phyloP scores from a whole-genome alignment of 2,329 filamentous ascomycete genomes.

The Hypoxylon sp. region DNA sequence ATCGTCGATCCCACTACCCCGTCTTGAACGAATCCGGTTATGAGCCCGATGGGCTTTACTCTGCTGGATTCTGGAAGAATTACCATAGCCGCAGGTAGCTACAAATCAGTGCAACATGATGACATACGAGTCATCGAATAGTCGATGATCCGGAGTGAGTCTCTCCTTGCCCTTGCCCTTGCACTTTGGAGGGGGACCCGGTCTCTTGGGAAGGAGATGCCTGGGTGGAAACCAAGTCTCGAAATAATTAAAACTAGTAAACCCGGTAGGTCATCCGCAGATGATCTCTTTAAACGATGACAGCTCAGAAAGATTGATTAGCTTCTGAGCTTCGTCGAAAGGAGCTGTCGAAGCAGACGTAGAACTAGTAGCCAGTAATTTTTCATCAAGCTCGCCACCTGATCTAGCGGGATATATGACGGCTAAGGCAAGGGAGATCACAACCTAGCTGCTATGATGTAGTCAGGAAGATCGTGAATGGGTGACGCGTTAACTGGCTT shows the following conservation, averaged over 20 bases:
- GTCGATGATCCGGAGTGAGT: constrained; percentile 6
- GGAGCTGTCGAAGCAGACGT: constrained; percentile 10
- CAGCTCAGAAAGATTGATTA: not conserved
- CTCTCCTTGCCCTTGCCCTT: not conserved
- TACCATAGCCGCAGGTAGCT: constrained; percentile 32
- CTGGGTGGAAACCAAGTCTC: constrained; percentile 8
- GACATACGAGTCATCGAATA: constrained; percentile 23
- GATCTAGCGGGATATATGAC: constrained; percentile 2
- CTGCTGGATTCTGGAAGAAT: constrained; percentile 38
- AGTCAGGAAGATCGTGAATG: constrained; percentile 27
- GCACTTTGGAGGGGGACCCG: not conserved
- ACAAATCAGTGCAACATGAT: constrained; percentile 28
- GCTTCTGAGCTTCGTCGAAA: constrained; percentile 6
- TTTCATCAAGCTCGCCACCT: constrained; percentile 4
- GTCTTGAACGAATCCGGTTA: constrained; percentile 44
- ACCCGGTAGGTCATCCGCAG: constrained; percentile 10
- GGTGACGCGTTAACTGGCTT: constrained; percentile 25
- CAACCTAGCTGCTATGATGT: constrained; percentile 14
- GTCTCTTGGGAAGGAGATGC: constrained; percentile 4
- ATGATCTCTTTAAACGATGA: not conserved
- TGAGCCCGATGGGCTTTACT: constrained; percentile 40
- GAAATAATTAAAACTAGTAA: constrained; percentile 12
- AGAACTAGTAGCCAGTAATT: constrained; percentile 14
- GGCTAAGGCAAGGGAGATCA: constrained; percentile 1
- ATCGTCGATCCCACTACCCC: constrained; percentile 45